Base-by-base conservation (phyloP, 805 yeast species). In the Torulaspora gathmanii region DNA sequence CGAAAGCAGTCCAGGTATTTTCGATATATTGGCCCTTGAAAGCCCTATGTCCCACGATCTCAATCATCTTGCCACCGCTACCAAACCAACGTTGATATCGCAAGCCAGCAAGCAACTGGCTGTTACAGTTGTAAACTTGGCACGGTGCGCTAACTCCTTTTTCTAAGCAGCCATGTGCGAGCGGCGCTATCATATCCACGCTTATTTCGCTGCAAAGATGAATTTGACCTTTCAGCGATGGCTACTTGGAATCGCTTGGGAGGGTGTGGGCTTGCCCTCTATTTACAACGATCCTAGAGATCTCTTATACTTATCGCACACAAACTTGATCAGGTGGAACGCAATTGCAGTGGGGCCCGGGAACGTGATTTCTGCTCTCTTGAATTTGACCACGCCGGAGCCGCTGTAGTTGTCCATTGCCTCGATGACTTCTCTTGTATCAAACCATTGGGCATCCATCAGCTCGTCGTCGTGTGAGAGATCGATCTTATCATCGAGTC, bases 401-500 rank as follows among this genome's bases (percentile, higher is more conserved):
- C 52, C 42, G 7, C 49, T 33, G 49, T 50, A 47, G 9, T 61
- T 56, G 36, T 57, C 45, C 43, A 67, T 41, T 16, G 82, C 68
- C 40, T 68, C 61, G 26, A 65, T 65, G 17, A 87, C 70, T 33
- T 76, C 80, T 1, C 63, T 67, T 2, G 74, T 68, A 46, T 82
- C 79, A 53, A 89, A 82, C 97, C 97, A 90, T 56, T 79, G 72
- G 12, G 96, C 96, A 59, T 88, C 95, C 17, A 71, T 76, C 44
- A 91, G 70, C 67, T 91, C 99, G 25, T 86, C 80, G 63, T 91
- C 99, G 61, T 88, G 87, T 11, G 81, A 86, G 42, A 88, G 70
- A 57, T 82, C 70, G 51, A 90, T 82, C 8, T 58, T 59, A 57
- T 84, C 91, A 56, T 82, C 80, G 4, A 56, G 63, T 1, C 84